These are phyloP conservation scores for Rhododendron henanense DNA, from an alignment of 148 eudicot species.

Conservation along the genomic window DNA sequence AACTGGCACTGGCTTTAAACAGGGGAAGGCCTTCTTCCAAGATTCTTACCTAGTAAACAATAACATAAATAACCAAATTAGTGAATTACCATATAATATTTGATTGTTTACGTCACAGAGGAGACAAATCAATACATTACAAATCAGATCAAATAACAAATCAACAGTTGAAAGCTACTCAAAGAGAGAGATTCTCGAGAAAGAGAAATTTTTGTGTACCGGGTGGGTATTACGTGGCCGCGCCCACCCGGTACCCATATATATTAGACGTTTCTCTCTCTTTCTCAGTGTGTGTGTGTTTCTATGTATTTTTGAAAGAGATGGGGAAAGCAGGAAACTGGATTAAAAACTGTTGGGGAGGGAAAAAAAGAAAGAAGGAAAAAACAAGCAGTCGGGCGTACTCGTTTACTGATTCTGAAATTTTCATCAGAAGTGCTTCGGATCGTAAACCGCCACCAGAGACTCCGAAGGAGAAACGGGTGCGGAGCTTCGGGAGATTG, in stretches of 20 bases:
- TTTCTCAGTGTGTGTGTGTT: neutral
- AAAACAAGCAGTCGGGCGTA: neutral
- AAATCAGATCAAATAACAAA: neutral
- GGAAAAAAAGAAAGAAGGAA: constrained; percentile 35
- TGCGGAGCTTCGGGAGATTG: constrained; percentile 69
- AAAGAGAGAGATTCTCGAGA: too few relatives aligned
- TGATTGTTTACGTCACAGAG: neutral
- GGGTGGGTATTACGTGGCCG: too few relatives aligned
- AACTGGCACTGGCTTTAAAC: neutral
- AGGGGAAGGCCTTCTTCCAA: neutral
- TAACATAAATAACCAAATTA: too few relatives aligned
- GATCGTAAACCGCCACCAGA: constrained; percentile 4
- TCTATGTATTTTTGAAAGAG: constrained; percentile 3
- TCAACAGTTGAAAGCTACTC: neutral
- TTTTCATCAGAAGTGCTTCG: neutral
- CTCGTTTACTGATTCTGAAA: neutral
- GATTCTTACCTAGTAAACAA: neutral
- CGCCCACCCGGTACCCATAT: too few relatives aligned
- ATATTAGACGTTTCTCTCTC: neutral
- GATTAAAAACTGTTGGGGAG: constrained; percentile 40
- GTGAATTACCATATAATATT: too few relatives aligned
- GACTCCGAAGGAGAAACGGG: constrained; percentile 35
- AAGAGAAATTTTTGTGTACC: too few relatives aligned
- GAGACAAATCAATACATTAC: neutral
- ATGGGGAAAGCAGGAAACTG: constrained; percentile 80